A percentile compares a stretch with the other conserved stretches of the same genome.
These are phyloP conservation scores for Neurospora sp. DNA, from an alignment of 495 filamentous ascomycete genomes.

Conservation along the genomic window DNA sequence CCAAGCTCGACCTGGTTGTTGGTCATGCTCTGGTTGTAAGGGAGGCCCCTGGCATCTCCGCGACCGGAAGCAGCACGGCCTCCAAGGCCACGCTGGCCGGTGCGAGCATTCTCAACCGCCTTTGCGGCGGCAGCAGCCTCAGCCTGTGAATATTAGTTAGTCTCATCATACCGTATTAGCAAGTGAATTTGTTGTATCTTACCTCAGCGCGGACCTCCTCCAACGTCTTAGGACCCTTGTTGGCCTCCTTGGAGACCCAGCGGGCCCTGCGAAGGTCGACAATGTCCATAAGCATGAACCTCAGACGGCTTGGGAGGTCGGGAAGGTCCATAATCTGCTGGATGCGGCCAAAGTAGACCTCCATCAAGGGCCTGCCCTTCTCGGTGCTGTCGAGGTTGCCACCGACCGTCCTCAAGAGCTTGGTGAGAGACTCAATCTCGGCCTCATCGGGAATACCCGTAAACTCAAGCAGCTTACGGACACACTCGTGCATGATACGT, in stretches of 20 bases:
- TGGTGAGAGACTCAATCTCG: slow-evolving; percentile 88
- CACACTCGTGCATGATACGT: slow-evolving; percentile 99
- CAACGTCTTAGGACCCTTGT: slow-evolving; percentile 95
- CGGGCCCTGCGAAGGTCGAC: slow-evolving; percentile 63
- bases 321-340: slow-evolving; percentile 64
- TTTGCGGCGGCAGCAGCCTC: slow-evolving; percentile 66
- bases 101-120: slow-evolving; percentile 50
- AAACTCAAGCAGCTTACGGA: slow-evolving; percentile 92
- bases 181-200: slow-evolving; percentile 17
- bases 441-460: slow-evolving; percentile 88
- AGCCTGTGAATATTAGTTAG: slow-evolving; percentile 23
- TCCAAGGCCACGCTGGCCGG: slow-evolving; percentile 49
- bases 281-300: slow-evolving; percentile 95
- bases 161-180: slow-evolving; percentile 1
- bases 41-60: slow-evolving; percentile 77
- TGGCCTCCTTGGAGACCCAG: slow-evolving; percentile 79
- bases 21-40: slow-evolving; percentile 50
- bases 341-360: slow-evolving; percentile 89
- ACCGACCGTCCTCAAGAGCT: slow-evolving; percentile 86
- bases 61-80: slow-evolving; percentile 65
- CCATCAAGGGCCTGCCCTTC: slow-evolving; percentile 74
- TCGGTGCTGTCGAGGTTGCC: slow-evolving; percentile 70
- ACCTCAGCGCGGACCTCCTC: slow-evolving; percentile 82
- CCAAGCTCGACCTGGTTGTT: slow-evolving; percentile 76
- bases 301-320: slow-evolving; percentile 72